Evolutionary conservation across 768 basidiomycete species (phyloP), one percentile per base, ranked within the genome.

Genomic region (Amanita phalloides): DNA sequence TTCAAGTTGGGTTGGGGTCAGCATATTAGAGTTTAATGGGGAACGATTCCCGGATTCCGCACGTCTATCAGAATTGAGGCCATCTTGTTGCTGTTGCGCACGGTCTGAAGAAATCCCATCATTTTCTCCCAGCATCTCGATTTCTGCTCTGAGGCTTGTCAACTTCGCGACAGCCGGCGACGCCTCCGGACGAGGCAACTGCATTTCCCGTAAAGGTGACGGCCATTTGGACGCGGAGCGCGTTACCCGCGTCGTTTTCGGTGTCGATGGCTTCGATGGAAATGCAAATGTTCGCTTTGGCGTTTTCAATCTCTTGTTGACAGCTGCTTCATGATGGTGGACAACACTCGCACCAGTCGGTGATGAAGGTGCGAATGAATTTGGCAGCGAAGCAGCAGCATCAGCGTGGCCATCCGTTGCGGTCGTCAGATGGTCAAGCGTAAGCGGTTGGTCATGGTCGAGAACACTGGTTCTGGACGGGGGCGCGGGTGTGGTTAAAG

Each of bases 401-500:
- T 13, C 30, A 35, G 20, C 43, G 23, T 35, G 43, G 21, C 11
- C 44, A 13, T 45, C 35, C 35, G 66, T 68, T 54, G 62, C 66
- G 58, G 75, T 73, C 23, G 71, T 70, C 7, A 74, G 62, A 42
- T 76, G 71, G 32, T 63, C 65, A 53, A 72, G 62, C 20, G 71
- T 69, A 44, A 73, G 61, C 47, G 63, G 63, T 56, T 59, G 66
- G 54, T 62, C 63, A 6, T 36, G 43, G 11, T 52, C 44, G 43
- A 52, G 51, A 52, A 41, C 35, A 5, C 3, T 13, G 35, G 58
- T 59, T 58, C 55, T 58, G 45, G 64, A 54, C 25, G 63, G 49
- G 25, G 66, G 47, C 28, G 59, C 60, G 44, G 70, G 62, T 13
- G 69, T 71, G 20, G 66, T 61, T 45, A 72, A 58, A 49, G 64